Percentiles rank a stretch among this genome's conserved stretches.
phyloP scores from a whole-genome alignment of 208 protist genomes.

The Crithidia fasciculata region DNA sequence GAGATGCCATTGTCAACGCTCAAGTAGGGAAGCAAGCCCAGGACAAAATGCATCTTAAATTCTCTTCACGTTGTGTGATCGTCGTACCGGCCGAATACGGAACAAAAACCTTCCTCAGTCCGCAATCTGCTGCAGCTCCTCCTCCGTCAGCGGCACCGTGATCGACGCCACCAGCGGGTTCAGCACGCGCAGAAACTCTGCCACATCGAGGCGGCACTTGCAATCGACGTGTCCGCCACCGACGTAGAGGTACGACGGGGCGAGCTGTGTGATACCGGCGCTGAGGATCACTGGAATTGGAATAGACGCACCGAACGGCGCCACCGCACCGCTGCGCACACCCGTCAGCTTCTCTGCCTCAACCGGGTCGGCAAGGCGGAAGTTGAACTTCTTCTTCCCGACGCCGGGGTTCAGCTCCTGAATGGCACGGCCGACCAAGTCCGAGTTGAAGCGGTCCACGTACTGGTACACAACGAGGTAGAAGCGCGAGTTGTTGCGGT shows the following conservation, averaged over 20 bases:
- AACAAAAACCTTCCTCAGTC: conserved; percentile 29
- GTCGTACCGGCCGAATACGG: too few species aligned
- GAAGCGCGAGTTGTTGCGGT: conserved; percentile 78
- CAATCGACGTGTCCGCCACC: conserved; percentile 87
- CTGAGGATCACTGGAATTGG: conserved; percentile 81
- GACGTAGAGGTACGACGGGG: conserved; percentile 68
- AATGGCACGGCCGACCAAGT: conserved; percentile 61
- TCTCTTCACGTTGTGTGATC: neutral
- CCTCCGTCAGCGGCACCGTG: conserved; percentile 64
- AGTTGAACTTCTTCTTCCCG: conserved; percentile 91
- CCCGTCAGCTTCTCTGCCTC: conserved; percentile 67
- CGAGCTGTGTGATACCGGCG: conserved; percentile 43
- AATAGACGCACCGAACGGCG: conserved; percentile 58
- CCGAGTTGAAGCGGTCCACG: conserved; percentile 79
- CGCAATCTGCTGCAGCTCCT: conserved; percentile 60
- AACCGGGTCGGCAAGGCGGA: conserved; percentile 68
- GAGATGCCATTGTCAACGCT: too few species aligned
- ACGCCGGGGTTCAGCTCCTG: conserved; percentile 75
- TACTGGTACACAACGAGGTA: conserved; percentile 89
- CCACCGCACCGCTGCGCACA: conserved; percentile 75
- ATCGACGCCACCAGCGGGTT: conserved; percentile 69
- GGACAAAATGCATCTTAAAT: too few species aligned
- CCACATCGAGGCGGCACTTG: conserved; percentile 72
- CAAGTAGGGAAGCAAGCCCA: too few species aligned
- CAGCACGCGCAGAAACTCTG: conserved; percentile 65